Evolutionary conservation across 139 green algal species (phyloP), one percentile per base, ranked within the genome.

Genomic region (Chlorella sp.): DNA sequence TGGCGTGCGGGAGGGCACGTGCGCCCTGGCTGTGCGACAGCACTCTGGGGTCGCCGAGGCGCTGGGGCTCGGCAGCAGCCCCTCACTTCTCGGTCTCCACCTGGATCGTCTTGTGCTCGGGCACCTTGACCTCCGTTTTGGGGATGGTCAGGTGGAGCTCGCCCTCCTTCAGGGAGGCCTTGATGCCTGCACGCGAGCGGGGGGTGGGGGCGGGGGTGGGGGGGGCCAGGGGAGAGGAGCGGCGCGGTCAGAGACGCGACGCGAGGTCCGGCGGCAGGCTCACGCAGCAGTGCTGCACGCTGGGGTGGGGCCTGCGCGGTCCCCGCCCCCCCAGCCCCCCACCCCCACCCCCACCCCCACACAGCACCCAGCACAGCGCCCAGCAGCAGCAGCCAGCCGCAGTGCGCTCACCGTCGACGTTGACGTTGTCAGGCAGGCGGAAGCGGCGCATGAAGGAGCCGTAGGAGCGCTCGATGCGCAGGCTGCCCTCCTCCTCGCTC

Each of bases 91-190:
- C n/a, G n/a, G n/a, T n/a, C n/a, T n/a, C n/a, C n/a, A n/a, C n/a
- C n/a, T n/a, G n/a, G n/a, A n/a, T n/a, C n/a, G n/a, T n/a, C n/a
- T n/a, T n/a, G n/a, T n/a, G n/a, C n/a, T n/a, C n/a, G n/a, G n/a
- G n/a, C n/a, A n/a, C n/a, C n/a, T n/a, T n/a, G n/a, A n/a, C 41
- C 58, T 80, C 67, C 0, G 48, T 80, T 50, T 84, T 80, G 67
- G 74, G 66, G 21, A 84, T 67, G 0, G 42, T 53, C 38, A 84
- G 48, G 12, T n/a, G 29, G 42, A 84, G 73, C 56, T 77, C 73
- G 27, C 72, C 73, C 19, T 84, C 72, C 19, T 72, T 66, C 27
- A 76, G 31, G 19, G 42, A 33, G 5, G 67, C 76, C 42, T 71
- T 71, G 67, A 81, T 77, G 67, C 60, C 70, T 75, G 70, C 67